These are phyloP conservation scores for Monosporascus ibericus DNA, from an alignment of 2,329 filamentous ascomycete species.

Conservation along the genomic window DNA sequence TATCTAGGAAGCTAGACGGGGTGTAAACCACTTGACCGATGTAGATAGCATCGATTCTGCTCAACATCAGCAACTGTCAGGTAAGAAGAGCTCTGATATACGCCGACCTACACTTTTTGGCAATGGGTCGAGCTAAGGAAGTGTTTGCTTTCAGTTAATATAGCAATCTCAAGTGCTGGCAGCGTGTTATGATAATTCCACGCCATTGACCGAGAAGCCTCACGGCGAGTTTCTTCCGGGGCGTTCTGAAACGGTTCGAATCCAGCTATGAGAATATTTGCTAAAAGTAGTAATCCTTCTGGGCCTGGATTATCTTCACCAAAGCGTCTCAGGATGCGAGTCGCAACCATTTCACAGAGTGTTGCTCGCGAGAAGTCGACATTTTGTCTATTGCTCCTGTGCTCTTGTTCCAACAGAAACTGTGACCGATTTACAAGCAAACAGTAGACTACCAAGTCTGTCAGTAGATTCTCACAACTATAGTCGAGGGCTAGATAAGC, in stretches of 20 bases:
- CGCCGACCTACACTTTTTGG: constrained; percentile 56
- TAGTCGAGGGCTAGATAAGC: too few relatives aligned
- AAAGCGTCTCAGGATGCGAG: constrained; percentile 69
- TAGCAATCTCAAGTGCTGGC: constrained; percentile 76
- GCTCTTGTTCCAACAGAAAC: constrained; percentile 71
- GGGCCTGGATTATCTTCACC: constrained; percentile 70
- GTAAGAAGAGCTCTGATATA: background rate
- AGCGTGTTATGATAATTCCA: constrained; percentile 53
- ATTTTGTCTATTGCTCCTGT: constrained; percentile 71
- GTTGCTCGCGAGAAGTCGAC: constrained; percentile 73
- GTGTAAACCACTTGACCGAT: constrained; percentile 76
- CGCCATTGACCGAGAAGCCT: constrained; percentile 44
- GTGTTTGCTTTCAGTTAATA: constrained; percentile 73
- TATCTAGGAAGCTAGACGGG: constrained; percentile 73
- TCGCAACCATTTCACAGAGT: constrained; percentile 75
- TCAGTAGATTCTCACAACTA: constrained; percentile 1
- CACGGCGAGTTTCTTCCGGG: constrained; percentile 56
- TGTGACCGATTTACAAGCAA: constrained; percentile 75
- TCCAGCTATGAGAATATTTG: constrained; percentile 74
- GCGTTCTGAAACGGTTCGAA: constrained; percentile 85
- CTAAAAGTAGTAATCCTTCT: constrained; percentile 64
- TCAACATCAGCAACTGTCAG: constrained; percentile 6
- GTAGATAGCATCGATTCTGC: constrained; percentile 69
- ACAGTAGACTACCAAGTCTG: constrained; percentile 62
- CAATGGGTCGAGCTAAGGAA: constrained; percentile 74